Evolutionary conservation across 2,329 filamentous ascomycete genomes (phyloP), one percentile per base, ranked within the genome.

Genomic region (Coniochaeta hoffmannii): DNA sequence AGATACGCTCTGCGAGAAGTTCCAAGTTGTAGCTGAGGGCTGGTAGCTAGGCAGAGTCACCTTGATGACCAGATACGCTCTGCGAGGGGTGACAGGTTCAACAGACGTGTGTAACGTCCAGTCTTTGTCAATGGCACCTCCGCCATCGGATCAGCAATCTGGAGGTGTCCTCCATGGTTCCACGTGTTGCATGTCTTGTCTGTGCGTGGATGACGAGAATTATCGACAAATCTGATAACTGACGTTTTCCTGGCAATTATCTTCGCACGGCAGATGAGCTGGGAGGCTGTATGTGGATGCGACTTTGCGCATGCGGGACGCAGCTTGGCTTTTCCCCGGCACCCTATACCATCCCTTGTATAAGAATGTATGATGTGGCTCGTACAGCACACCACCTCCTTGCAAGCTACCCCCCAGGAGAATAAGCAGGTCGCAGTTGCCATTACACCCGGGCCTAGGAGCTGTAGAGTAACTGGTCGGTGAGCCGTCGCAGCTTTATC

Each of bases 11-110:
- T 46, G 41, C 41, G 41, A 46, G 41, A 46, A 22, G 36, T 41
- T n/a, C 38, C 38, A 44, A 6, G 38, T 17, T n/a, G 11, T 17
- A 5, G 38, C 22, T n/a, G 38, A 26, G 38, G 22, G 38, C 38
- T 24, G 38, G 19, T 44, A 10, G 19, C 38, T 26, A 12, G 11
- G 22, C 19, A 26, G 38, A 46, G n/a, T n/a, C n/a, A 15, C 41
- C 41, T 46, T 46, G 41, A 46, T 28, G 41, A 46, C 41, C 41
- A 46, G 41, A 46, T 46, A 46, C 41, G 19, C 30, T 46, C 41
- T 46, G 41, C 41, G 41, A 46, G 41, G 26, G 41, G 36, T 41
- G 17, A 22, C 8, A 35, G 15, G 36, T 46, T 46, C 12, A 46
- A 46, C 6, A 46, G 22, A 46, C 41, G 41, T 46, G 41, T 28